A percentile compares a stretch with the other conserved stretches of the same genome.
Evolutionary conservation across 164 flowering plant species (phyloP).

Genomic region (Liriodendron chinense): DNA sequence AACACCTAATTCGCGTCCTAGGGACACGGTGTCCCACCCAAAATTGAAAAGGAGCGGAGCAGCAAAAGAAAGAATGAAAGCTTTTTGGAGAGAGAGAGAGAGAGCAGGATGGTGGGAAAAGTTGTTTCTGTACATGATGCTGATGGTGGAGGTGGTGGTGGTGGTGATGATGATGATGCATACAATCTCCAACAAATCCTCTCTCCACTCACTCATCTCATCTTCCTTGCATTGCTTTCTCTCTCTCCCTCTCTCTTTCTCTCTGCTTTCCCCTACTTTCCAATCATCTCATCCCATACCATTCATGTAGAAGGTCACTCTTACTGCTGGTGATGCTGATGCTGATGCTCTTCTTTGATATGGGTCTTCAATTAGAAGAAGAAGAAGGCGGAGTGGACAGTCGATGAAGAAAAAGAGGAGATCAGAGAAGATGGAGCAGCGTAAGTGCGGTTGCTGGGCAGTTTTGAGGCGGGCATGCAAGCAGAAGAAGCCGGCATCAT

Average conservation of each 20-base stretch:
- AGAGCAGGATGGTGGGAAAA: constrained; percentile 50
- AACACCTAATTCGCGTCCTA: too few species aligned
- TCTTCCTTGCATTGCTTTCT: constrained; percentile 14
- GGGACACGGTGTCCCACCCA: too few species aligned
- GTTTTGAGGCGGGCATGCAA: constrained; percentile 38
- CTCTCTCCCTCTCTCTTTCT: neutral
- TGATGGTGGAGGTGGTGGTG: constrained; percentile 43
- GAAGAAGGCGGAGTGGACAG: neutral
- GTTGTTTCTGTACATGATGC: constrained; percentile 64
- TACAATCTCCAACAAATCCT: constrained; percentile 37
- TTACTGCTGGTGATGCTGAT: constrained; percentile 2
- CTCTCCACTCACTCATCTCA: constrained; percentile 17
- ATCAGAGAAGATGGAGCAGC: constrained; percentile 26
- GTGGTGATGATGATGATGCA: constrained; percentile 32
- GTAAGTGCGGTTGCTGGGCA: constrained; percentile 77
- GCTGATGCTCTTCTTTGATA: neutral
- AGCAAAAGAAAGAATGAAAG: constrained; percentile 9
- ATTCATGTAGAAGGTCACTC: neutral
- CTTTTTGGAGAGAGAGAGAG: constrained; percentile 10
- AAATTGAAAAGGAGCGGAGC: neutral
- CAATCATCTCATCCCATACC: too few species aligned
- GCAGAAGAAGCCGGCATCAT: constrained; percentile 51
- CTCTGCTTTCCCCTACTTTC: neutral
- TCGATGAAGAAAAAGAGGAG: constrained; percentile 23
- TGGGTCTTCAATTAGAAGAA: constrained; percentile 23